Evolutionary conservation across 2,329 filamentous ascomycete species (phyloP), one percentile per base, ranked within the genome.

Genomic region (Cadophora sp.): DNA sequence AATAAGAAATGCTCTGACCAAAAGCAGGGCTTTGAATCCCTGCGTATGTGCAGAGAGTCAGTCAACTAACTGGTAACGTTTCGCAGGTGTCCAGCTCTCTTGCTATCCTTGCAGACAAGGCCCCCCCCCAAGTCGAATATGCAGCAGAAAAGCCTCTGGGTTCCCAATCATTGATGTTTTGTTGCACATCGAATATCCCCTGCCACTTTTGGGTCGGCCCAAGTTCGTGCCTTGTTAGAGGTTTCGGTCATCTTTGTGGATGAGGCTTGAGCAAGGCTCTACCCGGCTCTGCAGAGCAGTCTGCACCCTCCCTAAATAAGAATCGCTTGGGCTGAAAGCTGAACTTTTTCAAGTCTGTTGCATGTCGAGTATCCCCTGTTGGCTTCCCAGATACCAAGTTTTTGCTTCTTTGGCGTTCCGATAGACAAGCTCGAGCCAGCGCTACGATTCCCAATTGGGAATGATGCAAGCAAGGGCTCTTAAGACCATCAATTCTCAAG

Each of bases 161-260:
- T 56, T 62, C 39, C 47, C 55, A 22, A 9, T n/a, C 27, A 39
- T 58, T 56, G 14, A 6, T 20, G 7, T 67, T 67, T 50, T 67
- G 65, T 67, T 67, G 65, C 65, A 66, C 53, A 43, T 63, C 60
- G 59, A 24, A 16, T 58, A 39, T 55, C 43, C 65, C 65, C 61
- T 67, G 65, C 50, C 55, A 39, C 24, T 24, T 59, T 62, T 59
- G 3, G 16, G 22, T 41, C n/a, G n/a, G n/a, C 43, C 48, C 55
- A 36, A 59, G 16, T 47, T 30, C 27, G 16, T 55, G 30, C 50
- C 27, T 43, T 51, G 33, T 41, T 64, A 13, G 33, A 53, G 24
- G 39, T 60, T 45, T 47, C 18, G 39, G 51, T 33, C 24, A 8
- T 22, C 16, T 45, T 45, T n/a, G 14, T 45, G 14, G 43, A n/a